These are phyloP conservation scores for Cryoendolithus antarcticus DNA, from an alignment of 2,329 filamentous ascomycete genomes.

Conservation along the genomic window DNA sequence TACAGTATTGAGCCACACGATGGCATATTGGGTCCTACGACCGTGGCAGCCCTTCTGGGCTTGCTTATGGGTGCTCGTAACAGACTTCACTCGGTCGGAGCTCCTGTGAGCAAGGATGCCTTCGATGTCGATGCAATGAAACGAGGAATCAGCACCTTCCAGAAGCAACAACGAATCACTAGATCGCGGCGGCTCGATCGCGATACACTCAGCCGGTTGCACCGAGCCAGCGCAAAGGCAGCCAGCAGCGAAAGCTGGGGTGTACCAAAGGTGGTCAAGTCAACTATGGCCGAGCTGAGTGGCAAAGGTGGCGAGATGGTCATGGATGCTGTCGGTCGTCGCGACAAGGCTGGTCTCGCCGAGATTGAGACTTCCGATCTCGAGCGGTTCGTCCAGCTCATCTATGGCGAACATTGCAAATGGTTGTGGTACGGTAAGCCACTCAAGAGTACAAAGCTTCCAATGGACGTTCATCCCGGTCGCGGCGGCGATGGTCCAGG, in stretches of 20 bases:
- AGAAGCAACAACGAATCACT: constrained; percentile 74
- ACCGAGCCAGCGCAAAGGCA: constrained; percentile 76
- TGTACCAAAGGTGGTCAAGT: constrained; percentile 88
- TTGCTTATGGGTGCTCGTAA: constrained; percentile 84
- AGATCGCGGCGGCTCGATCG: constrained; percentile 70
- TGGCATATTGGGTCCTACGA: constrained; percentile 83
- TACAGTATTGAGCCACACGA: constrained; percentile 89
- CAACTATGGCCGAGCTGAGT: constrained; percentile 82
- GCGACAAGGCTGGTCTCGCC: constrained; percentile 78
- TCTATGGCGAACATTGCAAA: constrained; percentile 71
- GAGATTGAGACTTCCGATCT: constrained; percentile 89
- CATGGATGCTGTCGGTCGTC: constrained; percentile 76
- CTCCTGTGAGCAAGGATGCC: constrained; percentile 76
- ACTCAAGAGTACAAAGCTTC: constrained; percentile 41
- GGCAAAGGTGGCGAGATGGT: constrained; percentile 91
- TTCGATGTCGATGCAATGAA: constrained; percentile 79
- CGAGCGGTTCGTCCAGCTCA: constrained; percentile 65
- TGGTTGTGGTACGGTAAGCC: constrained; percentile 94
- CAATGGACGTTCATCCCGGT: constrained; percentile 6
- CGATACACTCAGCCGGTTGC: constrained; percentile 68
- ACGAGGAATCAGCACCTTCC: constrained; percentile 73
- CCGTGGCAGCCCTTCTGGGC: constrained; percentile 75
- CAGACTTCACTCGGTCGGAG: constrained; percentile 70
- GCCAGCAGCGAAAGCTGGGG: constrained; percentile 83
- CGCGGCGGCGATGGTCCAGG: constrained; percentile 12